These are phyloP conservation scores for Aureobasidium sp. DNA, from an alignment of 2,329 filamentous ascomycete species.

Conservation along the genomic window DNA sequence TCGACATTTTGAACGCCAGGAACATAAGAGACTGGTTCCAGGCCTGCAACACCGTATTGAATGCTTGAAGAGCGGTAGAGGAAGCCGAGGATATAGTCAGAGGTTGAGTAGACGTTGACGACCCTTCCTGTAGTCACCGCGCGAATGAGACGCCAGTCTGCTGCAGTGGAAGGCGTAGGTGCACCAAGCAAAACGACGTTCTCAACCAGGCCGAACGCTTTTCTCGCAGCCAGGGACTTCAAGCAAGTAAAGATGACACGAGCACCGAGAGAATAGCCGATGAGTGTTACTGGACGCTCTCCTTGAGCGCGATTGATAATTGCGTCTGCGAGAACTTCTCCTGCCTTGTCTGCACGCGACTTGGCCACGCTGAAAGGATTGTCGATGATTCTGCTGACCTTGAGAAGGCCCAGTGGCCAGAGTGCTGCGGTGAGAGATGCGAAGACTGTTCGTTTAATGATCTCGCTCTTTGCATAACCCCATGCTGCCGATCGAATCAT, in stretches of 20 bases:
- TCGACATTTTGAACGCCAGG: slow-evolving; percentile 57
- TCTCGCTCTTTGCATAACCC: slow-evolving; percentile 64
- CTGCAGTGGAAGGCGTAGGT: slow-evolving; percentile 63
- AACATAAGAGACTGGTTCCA: slow-evolving; percentile 64
- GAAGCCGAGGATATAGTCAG: slow-evolving; percentile 82
- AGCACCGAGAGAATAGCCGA: slow-evolving; percentile 36
- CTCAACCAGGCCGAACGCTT: slow-evolving; percentile 78
- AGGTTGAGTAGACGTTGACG: slow-evolving; percentile 81
- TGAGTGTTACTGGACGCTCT: slow-evolving; percentile 33
- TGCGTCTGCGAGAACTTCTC: slow-evolving; percentile 35
- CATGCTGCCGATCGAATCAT: slow-evolving; percentile 78
- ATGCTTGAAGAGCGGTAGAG: slow-evolving; percentile 79
- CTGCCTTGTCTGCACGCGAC: slow-evolving; percentile 33
- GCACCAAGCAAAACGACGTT: slow-evolving; percentile 76
- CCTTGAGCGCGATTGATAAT: slow-evolving; percentile 37
- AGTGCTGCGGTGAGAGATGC: slow-evolving; percentile 41
- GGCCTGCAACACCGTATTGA: slow-evolving; percentile 73
- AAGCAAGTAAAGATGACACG: slow-evolving; percentile 74
- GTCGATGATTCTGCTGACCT: slow-evolving; percentile 36
- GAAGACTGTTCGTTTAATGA: slow-evolving; percentile 57
- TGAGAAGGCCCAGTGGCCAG: slow-evolving; percentile 43
- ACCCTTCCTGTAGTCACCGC: slow-evolving; percentile 73
- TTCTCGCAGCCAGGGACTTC: slow-evolving; percentile 65
- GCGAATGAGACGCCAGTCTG: slow-evolving; percentile 70
- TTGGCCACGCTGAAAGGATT: slow-evolving; percentile 36